A percentile compares a stretch with the other conserved stretches of the same genome.
These are phyloP conservation scores for Neurospora sp. DNA, from an alignment of 495 filamentous ascomycete species.

Conservation along the genomic window DNA sequence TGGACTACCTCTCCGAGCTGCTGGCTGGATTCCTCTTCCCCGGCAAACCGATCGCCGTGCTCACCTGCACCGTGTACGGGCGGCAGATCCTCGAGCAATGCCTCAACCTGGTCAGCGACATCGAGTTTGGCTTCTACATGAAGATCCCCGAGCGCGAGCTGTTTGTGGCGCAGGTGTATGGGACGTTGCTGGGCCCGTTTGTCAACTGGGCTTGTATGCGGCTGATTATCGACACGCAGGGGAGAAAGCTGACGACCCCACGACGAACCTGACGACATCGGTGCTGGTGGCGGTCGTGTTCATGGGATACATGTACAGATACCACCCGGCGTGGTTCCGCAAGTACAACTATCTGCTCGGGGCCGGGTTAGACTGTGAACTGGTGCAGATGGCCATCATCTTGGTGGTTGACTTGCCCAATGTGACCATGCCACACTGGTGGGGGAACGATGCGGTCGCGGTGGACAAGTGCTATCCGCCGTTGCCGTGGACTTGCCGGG, in stretches of 20 bases:
- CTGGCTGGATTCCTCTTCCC: constrained; percentile 20
- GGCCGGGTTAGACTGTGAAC: constrained; percentile 42
- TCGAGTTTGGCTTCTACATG: constrained; percentile 25
- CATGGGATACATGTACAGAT: constrained; percentile 10
- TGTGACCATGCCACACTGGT: constrained; percentile 7
- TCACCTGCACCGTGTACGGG: constrained; percentile 16
- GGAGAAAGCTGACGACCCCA: not conserved
- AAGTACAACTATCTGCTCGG: constrained; percentile 47
- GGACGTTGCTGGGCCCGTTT: not conserved
- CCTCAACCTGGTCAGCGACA: constrained; percentile 20
- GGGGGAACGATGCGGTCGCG: constrained; percentile 8
- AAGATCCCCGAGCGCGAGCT: constrained; percentile 35
- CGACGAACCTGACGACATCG: constrained; percentile 9
- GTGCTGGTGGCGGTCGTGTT: constrained; percentile 5
- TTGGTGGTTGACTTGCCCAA: constrained; percentile 5
- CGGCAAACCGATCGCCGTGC: constrained; percentile 14
- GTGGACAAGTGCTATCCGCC: constrained; percentile 5
- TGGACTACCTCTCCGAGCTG: constrained; percentile 18
- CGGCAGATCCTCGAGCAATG: constrained; percentile 19
- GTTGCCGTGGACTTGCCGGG: not conserved
- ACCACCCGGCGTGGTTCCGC: constrained; percentile 10
- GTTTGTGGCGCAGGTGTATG: constrained; percentile 18
- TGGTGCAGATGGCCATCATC: constrained; percentile 6
- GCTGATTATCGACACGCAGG: not conserved
- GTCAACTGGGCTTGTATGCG: not conserved